Base-by-base conservation (phyloP, 2,329 filamentous ascomycete species). In the Lasiodiplodia sp. region DNA sequence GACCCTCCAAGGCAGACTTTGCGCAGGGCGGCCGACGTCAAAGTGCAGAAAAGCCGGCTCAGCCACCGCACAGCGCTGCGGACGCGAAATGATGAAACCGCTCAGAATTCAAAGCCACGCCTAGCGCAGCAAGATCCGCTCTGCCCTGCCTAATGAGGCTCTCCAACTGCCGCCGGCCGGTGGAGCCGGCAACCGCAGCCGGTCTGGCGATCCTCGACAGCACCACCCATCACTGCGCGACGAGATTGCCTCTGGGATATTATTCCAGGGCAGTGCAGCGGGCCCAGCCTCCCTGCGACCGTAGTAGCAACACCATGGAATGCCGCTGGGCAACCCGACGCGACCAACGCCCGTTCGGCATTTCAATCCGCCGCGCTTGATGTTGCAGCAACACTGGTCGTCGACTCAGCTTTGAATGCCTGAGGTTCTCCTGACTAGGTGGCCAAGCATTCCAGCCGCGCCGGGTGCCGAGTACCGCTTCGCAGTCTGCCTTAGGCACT, bases 31-130 rank as follows among this genome's bases (percentile, higher is more conserved):
- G 14, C 7, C 55, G 34, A 57, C 57, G 28, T 49, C 38, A 62
- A 49, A 21, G 31, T 56, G 10, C 28, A 44, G 40, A 47, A 28
- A 8, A 16, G 52, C 52, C 52, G 23, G 52, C 52, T 31, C 55
- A 57, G 55, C 55, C 25, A 38, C 28, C n/a, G 58, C 58, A 21
- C 44, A 25, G 60, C 60, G 51, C 44, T 64, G 60, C 60, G 60
- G 60, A 23, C 44, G 60, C 60, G 51, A 49, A 52, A 64, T 52
- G 44, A 52, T 64, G 60, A 64, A 64, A 64, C 60, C 60, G 40
- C 58, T 21, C 58, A 34, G 37, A 63, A 44, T 49, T 64, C 60
- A 64, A 64, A 64, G 60, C 60, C 60, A 64, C 60, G 60, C 47
- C 60, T 51, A 64, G 60, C 60, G 60, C 60, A 37, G 18, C 58